Evolutionary conservation across 257 asterid genomes (phyloP), one percentile per base, ranked within the genome.

Genomic region (Plectranthus barbatus): DNA sequence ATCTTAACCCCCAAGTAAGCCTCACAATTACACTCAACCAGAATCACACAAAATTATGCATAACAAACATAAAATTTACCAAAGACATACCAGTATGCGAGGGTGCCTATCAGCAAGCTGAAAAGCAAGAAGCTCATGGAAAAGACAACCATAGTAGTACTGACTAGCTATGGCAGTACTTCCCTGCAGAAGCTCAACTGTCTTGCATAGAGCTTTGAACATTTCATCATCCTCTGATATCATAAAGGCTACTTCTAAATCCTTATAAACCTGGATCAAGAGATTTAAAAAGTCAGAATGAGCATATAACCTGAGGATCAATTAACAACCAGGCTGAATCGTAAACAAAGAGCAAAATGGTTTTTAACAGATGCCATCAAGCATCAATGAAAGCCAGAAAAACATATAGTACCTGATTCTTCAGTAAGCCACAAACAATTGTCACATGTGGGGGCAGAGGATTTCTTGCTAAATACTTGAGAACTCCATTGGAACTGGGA

Each of bases 61-160:
- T 36, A 24, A 24, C 11, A 7, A 13, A 29, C 13, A 8, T 7
- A 57, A 37, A 36, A 6, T 11, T 18, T 45, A 57, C 17, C 10
- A 24, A 45, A 37, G 41, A 66, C 90, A 75, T 67, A 93, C 99
- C 97, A 84, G 85, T 48, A 80, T 20, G 45, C 83, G 83, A 46
- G 94, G 94, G 68, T 72, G 99, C 71, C 99, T 86, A 78, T 90
- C 97, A 70, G 99, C 74, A 70, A 93, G 97, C 79, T 93, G 97
- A 77, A 93, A 93, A 70, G 92, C 79, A 62, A 93, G 87, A 77
- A 91, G 97, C 83, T 91, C 97, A 2, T 88, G 90, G 77, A 91
- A 85, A 72, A 91, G 91, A 75, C 93, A 58, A 52, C 96, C 97
- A 77, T 93, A 93, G 74, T 93, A 93, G 64, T 79, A 93, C 79